Evolutionary conservation across 257 asterid species (phyloP).

Genomic region (Solanum arcanum): DNA sequence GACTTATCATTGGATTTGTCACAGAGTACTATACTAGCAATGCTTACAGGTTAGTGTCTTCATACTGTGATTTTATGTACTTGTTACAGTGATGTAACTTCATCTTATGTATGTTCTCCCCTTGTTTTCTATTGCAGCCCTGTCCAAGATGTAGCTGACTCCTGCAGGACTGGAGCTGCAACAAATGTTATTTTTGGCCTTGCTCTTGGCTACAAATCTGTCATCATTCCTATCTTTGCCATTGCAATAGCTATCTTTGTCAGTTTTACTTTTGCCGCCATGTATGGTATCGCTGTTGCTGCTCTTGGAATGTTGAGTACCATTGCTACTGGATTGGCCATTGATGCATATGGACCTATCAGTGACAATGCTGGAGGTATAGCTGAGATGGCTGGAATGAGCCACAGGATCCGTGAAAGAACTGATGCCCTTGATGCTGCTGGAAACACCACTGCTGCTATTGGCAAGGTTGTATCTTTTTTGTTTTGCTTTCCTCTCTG

Average conservation of each 20-base stretch:
- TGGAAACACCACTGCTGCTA: slow-evolving; percentile 87
- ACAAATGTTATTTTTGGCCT: neutral
- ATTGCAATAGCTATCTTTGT: slow-evolving; percentile 59
- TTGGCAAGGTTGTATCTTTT: slow-evolving; percentile 47
- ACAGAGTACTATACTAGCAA: neutral
- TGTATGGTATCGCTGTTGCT: slow-evolving; percentile 47
- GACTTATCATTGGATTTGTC: neutral
- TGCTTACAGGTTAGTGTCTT: slow-evolving; percentile 49
- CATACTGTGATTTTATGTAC: neutral
- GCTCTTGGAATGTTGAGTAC: neutral
- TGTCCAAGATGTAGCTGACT: slow-evolving; percentile 27
- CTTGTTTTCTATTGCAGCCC: slow-evolving; percentile 15
- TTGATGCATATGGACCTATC: slow-evolving; percentile 91
- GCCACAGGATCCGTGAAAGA: slow-evolving; percentile 77
- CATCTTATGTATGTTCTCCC: neutral
- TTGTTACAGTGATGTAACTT: neutral
- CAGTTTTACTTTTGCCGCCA: slow-evolving; percentile 75
- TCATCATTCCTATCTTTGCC: neutral
- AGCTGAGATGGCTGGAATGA: slow-evolving; percentile 79
- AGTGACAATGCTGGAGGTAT: slow-evolving; percentile 50
- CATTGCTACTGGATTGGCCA: slow-evolving; percentile 8
- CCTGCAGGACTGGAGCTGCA: neutral
- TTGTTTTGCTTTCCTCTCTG: neutral
- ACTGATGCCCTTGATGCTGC: slow-evolving; percentile 97
- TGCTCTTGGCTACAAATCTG: neutral